Base-by-base conservation (phyloP, 2,329 filamentous ascomycete species). In the Annulohypoxylon truncatum region DNA sequence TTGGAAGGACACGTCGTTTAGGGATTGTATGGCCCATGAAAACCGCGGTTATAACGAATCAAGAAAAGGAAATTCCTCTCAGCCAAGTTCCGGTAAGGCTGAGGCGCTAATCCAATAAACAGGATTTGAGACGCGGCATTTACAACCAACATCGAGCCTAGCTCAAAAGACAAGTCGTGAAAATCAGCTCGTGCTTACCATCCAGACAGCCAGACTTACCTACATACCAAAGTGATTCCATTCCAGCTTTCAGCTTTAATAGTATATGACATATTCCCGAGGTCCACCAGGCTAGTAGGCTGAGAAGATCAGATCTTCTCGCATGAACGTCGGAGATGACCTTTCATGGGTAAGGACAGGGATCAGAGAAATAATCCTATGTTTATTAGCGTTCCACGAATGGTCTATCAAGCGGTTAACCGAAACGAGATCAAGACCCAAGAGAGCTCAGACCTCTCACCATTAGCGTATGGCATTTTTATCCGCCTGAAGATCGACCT, bases 251-350 rank as follows among this genome's bases (percentile, higher is more conserved):
- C 53, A 57, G 56, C 54, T 62, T 31, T 54, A 38, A 53, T 44
- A 68, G 54, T 44, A 68, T 56, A 68, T 66, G 51, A 53, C 38
- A 56, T 46, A 46, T 24, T 38, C 35, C 35, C 35, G 22, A 18
- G 18, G 31, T 56, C 66, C 60, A 64, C 53, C 33, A 10, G 31
- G 38, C 53, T 69, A 53, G 57, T 44, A 64, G 64, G 57, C 47
- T 64, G 44, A 55, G 8, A 61, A 65, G 64, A 63, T 70, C 56
- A 71, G 63, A 68, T 68, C 65, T 65, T 71, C 55, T 68, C 67
- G 70, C 70, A 72, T 72, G 70, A 62, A 72, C 55, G 56, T 67
- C 70, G 70, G 70, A 72, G 70, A 72, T 72, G 70, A 72, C 69
- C 67, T 58, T 67, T 53, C 58, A 69, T 60, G 63, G 68, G 47